Base-by-base conservation (phyloP, 2,329 filamentous ascomycete genomes). In the Torrubiella hemipterigena region DNA sequence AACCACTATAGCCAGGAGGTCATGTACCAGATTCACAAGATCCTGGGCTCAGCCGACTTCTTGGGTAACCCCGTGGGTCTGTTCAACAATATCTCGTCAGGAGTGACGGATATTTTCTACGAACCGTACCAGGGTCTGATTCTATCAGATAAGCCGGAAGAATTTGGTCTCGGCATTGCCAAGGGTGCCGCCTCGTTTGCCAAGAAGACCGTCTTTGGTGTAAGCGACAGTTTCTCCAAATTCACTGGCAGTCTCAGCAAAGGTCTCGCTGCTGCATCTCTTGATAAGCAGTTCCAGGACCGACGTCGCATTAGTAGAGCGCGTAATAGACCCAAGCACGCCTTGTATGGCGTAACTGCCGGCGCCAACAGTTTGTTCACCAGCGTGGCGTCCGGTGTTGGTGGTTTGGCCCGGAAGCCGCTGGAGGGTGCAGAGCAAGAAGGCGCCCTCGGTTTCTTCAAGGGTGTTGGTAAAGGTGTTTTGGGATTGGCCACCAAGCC, bases 261-360 rank as follows among this genome's bases (percentile, higher is more conserved):
- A 60, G 91, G 91, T 37, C 73, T 98, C 29, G 86, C 91, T 3
- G 91, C 87, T 20, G 91, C 91, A 13, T 95, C 89, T 5, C 72
- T 98, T 42, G 91, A 98, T 63, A 96, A 98, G 56, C 89, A 98
- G 51, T 98, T 96, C 62, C 93, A 98, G 54, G 87, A 96, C 54
- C 79, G 89, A 37, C 79, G 91, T 32, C 82, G 93, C 36, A 98
- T 96, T 67, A 87, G 87, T 4, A 77, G 85, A 37, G 83, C 86
- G 17, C 76, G 93, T 28, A 98, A 98, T 56, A 70, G 89, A 38
- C 93, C 91, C 4, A 98, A 98, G 63, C 91, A 98, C 52, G 93
- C 91, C 5, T 67, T 98, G 3, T 98, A 95, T 48, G 91, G 93
- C 31, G 89, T 98, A 30, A 93, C 89, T 3, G 83, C 87, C 4